Evolutionary conservation across 768 basidiomycete genomes (phyloP), one percentile per base, ranked within the genome.

Genomic region (Auriscalpium microsporum): DNA sequence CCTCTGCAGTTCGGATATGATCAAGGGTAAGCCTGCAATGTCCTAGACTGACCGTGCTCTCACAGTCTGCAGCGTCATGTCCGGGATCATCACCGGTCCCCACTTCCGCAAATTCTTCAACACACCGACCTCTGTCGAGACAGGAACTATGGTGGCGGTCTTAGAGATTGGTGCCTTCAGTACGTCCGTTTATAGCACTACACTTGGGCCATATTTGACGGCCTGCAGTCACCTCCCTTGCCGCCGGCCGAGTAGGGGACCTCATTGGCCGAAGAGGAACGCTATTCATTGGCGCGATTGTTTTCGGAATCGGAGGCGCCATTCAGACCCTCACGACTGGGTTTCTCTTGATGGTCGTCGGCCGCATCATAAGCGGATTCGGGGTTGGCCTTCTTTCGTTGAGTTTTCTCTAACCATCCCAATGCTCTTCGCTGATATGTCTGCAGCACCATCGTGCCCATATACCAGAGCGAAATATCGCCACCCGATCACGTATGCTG

Each of bases 141-240:
- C 93, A 21, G 94, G 92, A n/a, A 91, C 90, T 17, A 93, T 97
- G 87, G 93, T 96, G 42, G 90, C 94, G n/a, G 86, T 94, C 6
- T 73, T 95, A 36, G 93, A 97, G 70, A 78, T 97, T 37, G 94
- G 94, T 45, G 94, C 94, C 40, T 86, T 96, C 68, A 78, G 92
- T 90, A 65, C 45, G 83, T 72, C 52, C 45, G 11, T 36, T 37
- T 28, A n/a, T 17, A 45, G 8, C 11, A 6, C 17, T 53, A 36
- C 50, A 14, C 9, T 14, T 47, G 11, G 28, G n/a, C 45, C 28
- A 52, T 61, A 47, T 58, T 48, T 19, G 28, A 21, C 54, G 34
- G 46, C 7, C 14, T 4, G 28, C 64, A 93, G 90, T 87, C 56
- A 96, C 94, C 0, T 94, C 94, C 11, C 70, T 96, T 55, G 84